Conservation (phyloP, 225 moss, liverwort and hornwort genomes). For the Polytrichum formosum region DNA sequence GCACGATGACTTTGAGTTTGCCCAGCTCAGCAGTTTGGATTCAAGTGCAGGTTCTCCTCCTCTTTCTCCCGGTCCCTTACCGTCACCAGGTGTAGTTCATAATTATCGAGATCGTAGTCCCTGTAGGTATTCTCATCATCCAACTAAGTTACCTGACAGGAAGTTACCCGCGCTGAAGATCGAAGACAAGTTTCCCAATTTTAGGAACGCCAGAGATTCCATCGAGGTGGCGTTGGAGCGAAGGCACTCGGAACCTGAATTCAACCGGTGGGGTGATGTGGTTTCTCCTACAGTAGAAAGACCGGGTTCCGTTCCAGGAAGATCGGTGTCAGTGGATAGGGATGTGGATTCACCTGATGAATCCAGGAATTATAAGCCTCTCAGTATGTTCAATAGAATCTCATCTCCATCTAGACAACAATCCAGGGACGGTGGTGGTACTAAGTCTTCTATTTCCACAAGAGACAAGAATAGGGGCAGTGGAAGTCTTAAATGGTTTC, state of each 20-base stretch:
- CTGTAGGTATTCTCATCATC: not conserved
- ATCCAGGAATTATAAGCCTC: not conserved
- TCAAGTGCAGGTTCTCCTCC: constrained; percentile 37
- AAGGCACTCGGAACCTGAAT: constrained; percentile 41
- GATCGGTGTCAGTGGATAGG: constrained; percentile 12
- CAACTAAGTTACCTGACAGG: not conserved
- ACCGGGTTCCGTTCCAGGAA: constrained; percentile 18
- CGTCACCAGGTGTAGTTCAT: not conserved
- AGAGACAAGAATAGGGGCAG: no score
- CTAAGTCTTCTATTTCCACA: not conserved
- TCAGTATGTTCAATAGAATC: not conserved
- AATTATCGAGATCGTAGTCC: not conserved
- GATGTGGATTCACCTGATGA: constrained; percentile 8
- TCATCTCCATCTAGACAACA: not conserved
- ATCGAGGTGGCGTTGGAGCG: constrained; percentile 13
- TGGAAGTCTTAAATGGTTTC: no score
- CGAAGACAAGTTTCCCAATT: constrained; percentile 12
- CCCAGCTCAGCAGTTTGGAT: constrained; percentile 35
- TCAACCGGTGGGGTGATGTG: constrained; percentile 2
- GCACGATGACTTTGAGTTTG: constrained; percentile 34
- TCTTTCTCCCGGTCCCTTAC: constrained; percentile 18
- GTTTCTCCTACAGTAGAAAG: constrained; percentile 16
- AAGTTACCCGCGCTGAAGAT: constrained; percentile 5
- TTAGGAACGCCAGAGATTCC: constrained; percentile 7
- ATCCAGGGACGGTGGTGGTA: not conserved